These are phyloP conservation scores for Rosellinia necatrix DNA, from an alignment of 2,329 filamentous ascomycete species.

Conservation along the genomic window DNA sequence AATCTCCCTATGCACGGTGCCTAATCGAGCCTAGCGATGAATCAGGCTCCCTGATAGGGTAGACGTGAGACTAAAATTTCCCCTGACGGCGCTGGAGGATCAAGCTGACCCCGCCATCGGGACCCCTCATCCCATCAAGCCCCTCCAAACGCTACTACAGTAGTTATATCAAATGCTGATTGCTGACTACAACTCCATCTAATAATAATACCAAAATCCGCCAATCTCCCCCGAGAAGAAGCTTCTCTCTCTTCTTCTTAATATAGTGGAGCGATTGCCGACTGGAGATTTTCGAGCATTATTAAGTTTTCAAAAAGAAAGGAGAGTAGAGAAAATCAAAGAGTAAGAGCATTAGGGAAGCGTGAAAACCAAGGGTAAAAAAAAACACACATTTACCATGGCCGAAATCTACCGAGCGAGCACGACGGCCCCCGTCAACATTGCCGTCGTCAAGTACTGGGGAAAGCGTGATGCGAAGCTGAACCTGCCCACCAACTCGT, in stretches of 20 bases:
- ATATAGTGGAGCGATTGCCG: not conserved
- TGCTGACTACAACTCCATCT: constrained; percentile 21
- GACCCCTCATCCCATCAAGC: constrained; percentile 11
- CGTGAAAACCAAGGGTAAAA: not conserved
- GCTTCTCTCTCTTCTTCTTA: not conserved
- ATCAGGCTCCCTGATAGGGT: constrained; percentile 11
- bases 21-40: constrained; percentile 2
- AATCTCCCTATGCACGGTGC: constrained; percentile 4
- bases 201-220: constrained; percentile 12
- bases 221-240: not conserved
- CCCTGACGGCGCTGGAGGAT: constrained; percentile 15
- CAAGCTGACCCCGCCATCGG: constrained; percentile 23
- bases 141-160: constrained; percentile 12
- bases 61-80: constrained; percentile 6
- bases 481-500: constrained; percentile 97
- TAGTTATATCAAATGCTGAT: constrained; percentile 23
- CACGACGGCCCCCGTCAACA: constrained; percentile 97
- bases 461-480: constrained; percentile 93
- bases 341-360: not conserved
- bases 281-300: not conserved
- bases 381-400: constrained; percentile 40
- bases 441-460: constrained; percentile 99
- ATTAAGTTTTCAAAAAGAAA: not conserved
- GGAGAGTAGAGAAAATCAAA: not conserved
- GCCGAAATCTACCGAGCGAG: constrained; percentile 81